Evolutionary conservation across 257 asterid genomes (phyloP), one percentile per base, ranked within the genome.

Genomic region (Cordia subcordata): DNA sequence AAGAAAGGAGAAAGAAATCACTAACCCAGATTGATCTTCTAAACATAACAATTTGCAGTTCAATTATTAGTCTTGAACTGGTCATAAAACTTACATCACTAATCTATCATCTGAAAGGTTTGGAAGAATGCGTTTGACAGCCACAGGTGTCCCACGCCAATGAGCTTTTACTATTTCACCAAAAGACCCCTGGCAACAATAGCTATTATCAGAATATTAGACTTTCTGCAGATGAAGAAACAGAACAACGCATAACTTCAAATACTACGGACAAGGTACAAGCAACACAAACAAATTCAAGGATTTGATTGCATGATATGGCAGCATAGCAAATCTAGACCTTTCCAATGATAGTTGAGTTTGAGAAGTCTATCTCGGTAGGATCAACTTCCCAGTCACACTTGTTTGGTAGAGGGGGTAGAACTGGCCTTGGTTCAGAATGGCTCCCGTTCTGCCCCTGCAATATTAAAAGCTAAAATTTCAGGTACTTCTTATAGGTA

Each of bases 321-420:
- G 12, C 15, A 2, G 52, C 10, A 42, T 42, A 42, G 12, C 15
- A 5, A 60, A 11, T 12, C 37, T 79, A 69, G 18, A 84, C 93
- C 94, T 87, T 87, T 53, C 95, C 94, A 14, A 84, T 87, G 22
- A 78, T 74, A 61, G 58, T 37, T 9, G 94, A 69, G 66, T 63
- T 67, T 59, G 90, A 79, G 68, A 86, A 86, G 77, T 84, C 94
- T 62, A 86, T 73, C 77, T 86, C 95, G 37, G 64, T 4, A 46
- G 87, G 93, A 58, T 86, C 89, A 61, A 86, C 75, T 72, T 84
- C 95, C 95, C 95, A 86, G 78, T 86, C 94, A 46, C 95, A 86
- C 81, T 84, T 86, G 10, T 81, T 86, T 55, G 95, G 85, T 45
- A 84, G 72, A 74, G 90, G 95, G 21, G 95, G 94, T 53, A 75